These are phyloP conservation scores for Puccinia polysora DNA, from an alignment of 1,284 basidiomycete genomes.

Conservation along the genomic window DNA sequence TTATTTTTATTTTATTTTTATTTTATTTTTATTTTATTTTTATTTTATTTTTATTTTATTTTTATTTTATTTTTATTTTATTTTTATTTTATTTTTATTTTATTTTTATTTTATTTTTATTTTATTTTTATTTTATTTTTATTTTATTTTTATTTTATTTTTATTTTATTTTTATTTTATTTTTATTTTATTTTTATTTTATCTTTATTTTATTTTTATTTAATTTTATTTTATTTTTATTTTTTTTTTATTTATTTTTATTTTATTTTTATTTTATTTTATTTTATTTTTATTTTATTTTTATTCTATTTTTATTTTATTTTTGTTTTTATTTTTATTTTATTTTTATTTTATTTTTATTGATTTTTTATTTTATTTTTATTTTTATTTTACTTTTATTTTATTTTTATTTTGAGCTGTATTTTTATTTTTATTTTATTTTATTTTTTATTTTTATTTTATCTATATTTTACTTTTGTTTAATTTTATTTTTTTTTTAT, in stretches of 20 bases:
- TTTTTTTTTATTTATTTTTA: neutral
- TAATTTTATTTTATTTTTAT: neutral
- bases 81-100: neutral
- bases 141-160: neutral
- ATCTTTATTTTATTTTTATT: neutral
- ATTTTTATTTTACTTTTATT: no score
- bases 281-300: no score
- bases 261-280: neutral
- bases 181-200: neutral
- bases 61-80: neutral
- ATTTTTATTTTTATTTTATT: no score
- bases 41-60: neutral
- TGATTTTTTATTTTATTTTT: neutral
- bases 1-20: neutral
- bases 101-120: neutral
- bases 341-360: neutral
- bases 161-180: neutral
- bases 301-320: no score
- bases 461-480: neutral
- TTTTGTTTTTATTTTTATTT: no score
- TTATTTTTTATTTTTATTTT: no score
- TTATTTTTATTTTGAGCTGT: no score
- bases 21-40: neutral
- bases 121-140: neutral
- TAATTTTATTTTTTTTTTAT: neutral